A percentile compares a stretch with the other conserved stretches of the same genome.
phyloP scores from a whole-genome alignment of 352 stramenopile species.

The Phytophthora aleatoria region DNA sequence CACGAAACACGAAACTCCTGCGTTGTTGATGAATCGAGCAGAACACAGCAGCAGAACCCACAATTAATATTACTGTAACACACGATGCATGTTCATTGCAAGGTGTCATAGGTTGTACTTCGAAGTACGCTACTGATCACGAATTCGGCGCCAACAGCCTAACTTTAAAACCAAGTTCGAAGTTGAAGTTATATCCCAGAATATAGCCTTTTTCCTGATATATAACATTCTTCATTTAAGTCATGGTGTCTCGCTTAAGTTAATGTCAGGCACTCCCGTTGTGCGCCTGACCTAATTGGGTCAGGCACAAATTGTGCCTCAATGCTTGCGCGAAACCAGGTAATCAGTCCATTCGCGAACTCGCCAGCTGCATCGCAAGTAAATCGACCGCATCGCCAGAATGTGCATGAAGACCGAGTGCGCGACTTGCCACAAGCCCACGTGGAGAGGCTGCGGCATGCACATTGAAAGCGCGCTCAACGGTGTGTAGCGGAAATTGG shows the following conservation, averaged over 20 bases:
- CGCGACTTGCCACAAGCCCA: conserved; percentile 60
- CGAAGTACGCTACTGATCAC: too few relatives aligned
- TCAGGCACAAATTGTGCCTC: conserved; percentile 4
- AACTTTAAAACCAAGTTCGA: too few relatives aligned
- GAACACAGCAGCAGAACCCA: too few relatives aligned
- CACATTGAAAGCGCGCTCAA: conserved; percentile 61
- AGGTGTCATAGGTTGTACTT: too few relatives aligned
- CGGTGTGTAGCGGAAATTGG: conserved; percentile 16
- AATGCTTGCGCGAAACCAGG: conserved; percentile 6
- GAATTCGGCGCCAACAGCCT: too few relatives aligned
- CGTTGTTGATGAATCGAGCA: too few relatives aligned
- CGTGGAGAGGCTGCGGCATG: conserved; percentile 62
- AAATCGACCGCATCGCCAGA: conserved; percentile 5
- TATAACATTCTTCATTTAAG: too few relatives aligned
- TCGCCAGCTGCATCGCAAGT: conserved; percentile 9
- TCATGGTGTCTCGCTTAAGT: background rate
- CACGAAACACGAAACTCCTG: too few relatives aligned
- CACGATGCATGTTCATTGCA: too few relatives aligned
- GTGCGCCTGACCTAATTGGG: background rate
- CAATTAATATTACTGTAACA: too few relatives aligned
- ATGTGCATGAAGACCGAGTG: conserved; percentile 76
- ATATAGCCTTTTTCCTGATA: background rate
- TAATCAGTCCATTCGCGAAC: conserved; percentile 23
- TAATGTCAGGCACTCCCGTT: background rate
- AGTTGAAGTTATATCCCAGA: background rate